Conservation (phyloP, 2,329 filamentous ascomycete species). For the Pyrenochaeta sp. region DNA sequence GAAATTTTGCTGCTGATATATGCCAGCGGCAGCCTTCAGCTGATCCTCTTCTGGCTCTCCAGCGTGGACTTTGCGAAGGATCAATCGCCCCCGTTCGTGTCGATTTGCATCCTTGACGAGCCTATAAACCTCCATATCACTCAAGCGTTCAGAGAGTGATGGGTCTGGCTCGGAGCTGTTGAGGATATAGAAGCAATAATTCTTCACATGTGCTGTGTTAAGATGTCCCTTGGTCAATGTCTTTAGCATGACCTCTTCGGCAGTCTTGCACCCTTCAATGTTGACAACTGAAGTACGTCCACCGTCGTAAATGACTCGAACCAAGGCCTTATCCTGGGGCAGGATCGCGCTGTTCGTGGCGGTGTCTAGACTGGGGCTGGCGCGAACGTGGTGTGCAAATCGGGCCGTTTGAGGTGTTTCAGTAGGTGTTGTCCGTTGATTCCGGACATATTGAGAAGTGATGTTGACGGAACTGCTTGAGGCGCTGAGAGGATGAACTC, state of each 20-base stretch:
- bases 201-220: constrained; percentile 88
- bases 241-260: constrained; percentile 90
- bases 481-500: constrained; percentile 62
- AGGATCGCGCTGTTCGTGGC: constrained; percentile 78
- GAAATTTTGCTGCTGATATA: constrained; percentile 82
- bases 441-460: constrained; percentile 55
- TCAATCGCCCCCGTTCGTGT: constrained; percentile 87
- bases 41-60: constrained; percentile 89
- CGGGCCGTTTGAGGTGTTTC: constrained; percentile 69
- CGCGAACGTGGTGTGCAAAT: constrained; percentile 74
- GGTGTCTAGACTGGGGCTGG: constrained; percentile 84
- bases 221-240: constrained; percentile 88
- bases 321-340: constrained; percentile 85
- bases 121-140: constrained; percentile 86
- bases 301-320: constrained; percentile 90
- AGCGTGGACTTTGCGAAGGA: constrained; percentile 89
- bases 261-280: constrained; percentile 87
- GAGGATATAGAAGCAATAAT: constrained; percentile 96
- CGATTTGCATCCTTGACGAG: constrained; percentile 87
- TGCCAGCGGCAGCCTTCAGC: constrained; percentile 83
- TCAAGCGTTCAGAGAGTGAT: constrained; percentile 78
- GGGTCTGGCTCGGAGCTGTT: constrained; percentile 85
- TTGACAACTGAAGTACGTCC: constrained; percentile 94
- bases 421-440: constrained; percentile 61
- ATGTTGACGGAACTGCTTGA: constrained; percentile 56